Evolutionary conservation across 805 yeast genomes (phyloP).

Genomic region (Sugiyamaella chiloensis): DNA sequence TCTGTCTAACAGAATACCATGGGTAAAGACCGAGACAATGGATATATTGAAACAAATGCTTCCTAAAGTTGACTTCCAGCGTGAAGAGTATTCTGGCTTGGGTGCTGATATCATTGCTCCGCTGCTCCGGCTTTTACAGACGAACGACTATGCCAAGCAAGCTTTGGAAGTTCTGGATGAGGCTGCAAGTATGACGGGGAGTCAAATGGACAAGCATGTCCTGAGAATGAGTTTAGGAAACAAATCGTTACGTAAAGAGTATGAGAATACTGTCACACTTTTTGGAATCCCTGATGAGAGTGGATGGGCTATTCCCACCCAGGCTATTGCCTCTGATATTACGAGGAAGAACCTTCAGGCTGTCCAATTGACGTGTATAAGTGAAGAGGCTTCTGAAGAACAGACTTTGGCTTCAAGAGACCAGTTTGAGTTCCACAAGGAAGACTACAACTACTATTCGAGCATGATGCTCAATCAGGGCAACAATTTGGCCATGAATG

Average conservation of each 20-base stretch:
- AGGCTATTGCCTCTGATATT: slow-evolving; percentile 81
- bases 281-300: slow-evolving; percentile 93
- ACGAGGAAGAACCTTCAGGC: slow-evolving; percentile 94
- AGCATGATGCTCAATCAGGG: slow-evolving; percentile 27
- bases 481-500: slow-evolving; percentile 48
- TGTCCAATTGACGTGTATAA: slow-evolving; percentile 75
- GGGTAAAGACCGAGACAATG: slow-evolving; percentile 82
- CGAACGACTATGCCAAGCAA: slow-evolving; percentile 75
- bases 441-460: slow-evolving; percentile 48
- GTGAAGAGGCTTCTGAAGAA: slow-evolving; percentile 8
- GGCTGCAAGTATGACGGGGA: slow-evolving; percentile 80
- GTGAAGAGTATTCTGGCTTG: slow-evolving; percentile 77
- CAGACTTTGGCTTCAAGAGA: slow-evolving; percentile 15
- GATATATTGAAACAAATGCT: slow-evolving; percentile 68
- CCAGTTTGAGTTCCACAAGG: slow-evolving; percentile 51
- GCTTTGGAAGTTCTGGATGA: slow-evolving; percentile 90
- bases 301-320: slow-evolving; percentile 98
- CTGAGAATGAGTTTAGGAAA: slow-evolving; percentile 89
- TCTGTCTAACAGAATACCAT: slow-evolving; percentile 66
- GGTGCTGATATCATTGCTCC: slow-evolving; percentile 97
- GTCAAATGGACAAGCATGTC: slow-evolving; percentile 86
- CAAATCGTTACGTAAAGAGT: slow-evolving; percentile 69
- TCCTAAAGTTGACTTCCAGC: slow-evolving; percentile 70
- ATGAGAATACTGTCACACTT: slow-evolving; percentile 80
- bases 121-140: slow-evolving; percentile 67